Conservation (phyloP, 2,329 filamentous ascomycete species). For the Fusarium chaquense region DNA sequence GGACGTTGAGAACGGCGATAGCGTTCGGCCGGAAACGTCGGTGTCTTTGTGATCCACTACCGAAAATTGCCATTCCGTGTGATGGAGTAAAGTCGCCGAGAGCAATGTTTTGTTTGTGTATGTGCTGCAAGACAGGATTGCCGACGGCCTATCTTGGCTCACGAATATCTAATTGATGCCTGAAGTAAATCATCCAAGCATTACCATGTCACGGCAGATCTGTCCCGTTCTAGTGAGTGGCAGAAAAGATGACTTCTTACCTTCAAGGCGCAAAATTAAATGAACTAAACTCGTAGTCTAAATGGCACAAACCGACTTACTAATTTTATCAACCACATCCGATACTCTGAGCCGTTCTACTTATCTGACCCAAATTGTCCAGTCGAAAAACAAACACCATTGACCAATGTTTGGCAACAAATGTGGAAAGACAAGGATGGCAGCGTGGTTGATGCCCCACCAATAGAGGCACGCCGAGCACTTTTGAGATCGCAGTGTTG, state of each 20-base stretch:
- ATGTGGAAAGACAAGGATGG: conserved; percentile 40
- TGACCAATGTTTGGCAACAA: conserved; percentile 8
- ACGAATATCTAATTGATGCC: background rate
- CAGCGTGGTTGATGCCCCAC: conserved; percentile 38
- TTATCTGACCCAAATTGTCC: background rate
- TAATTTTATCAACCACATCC: too few species aligned
- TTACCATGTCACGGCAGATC: background rate
- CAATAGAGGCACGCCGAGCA: conserved; percentile 40
- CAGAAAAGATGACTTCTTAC: too few species aligned
- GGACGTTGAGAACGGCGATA: conserved; percentile 19
- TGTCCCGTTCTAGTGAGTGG: background rate
- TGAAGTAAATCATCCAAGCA: background rate
- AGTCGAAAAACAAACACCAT: conserved; percentile 1
- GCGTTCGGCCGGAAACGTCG: conserved; percentile 46
- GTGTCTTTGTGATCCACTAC: conserved; percentile 30
- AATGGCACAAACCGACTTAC: too few species aligned
- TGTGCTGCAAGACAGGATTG: background rate
- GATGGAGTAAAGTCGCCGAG: conserved; percentile 24
- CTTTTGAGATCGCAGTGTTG: conserved; percentile 36
- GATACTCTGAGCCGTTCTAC: background rate
- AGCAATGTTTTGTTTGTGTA: conserved; percentile 2
- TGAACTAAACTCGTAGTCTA: too few species aligned
- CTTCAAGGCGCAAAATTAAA: too few species aligned
- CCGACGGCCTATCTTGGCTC: background rate
- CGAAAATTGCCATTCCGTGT: conserved; percentile 27